These are phyloP conservation scores for Erysimum cheiranthoides DNA, from an alignment of 345 rosid species.

Conservation along the genomic window DNA sequence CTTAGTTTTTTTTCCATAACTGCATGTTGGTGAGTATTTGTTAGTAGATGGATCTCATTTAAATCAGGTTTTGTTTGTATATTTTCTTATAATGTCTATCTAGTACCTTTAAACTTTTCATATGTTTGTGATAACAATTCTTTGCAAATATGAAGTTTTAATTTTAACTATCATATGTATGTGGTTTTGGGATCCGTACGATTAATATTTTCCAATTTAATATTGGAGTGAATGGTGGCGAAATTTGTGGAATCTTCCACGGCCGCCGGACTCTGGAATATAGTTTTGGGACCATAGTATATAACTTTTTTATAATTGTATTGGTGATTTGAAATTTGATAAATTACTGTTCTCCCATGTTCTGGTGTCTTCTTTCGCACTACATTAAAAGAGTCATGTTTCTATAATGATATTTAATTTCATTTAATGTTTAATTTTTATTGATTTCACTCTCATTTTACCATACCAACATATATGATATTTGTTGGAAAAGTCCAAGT, in stretches of 20 bases:
- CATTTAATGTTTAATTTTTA: neutral
- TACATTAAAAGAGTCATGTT: slow-evolving; percentile 25
- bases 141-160: neutral
- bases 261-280: slow-evolving; percentile 41
- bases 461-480: slow-evolving; percentile 20
- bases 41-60: slow-evolving; percentile 29
- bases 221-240: slow-evolving; percentile 49
- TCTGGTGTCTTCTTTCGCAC: slow-evolving; percentile 38
- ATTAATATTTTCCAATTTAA: neutral
- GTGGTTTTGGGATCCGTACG: slow-evolving; percentile 2
- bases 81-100: slow-evolving; percentile 7
- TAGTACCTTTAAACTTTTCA: neutral
- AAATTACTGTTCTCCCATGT: slow-evolving; percentile 43
- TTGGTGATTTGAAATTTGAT: slow-evolving; percentile 32
- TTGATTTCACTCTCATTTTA: slow-evolving; percentile 15
- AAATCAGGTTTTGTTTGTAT: slow-evolving; percentile 24
- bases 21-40: slow-evolving; percentile 36
- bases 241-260: slow-evolving; percentile 42
- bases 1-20: slow-evolving; percentile 19
- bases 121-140: neutral
- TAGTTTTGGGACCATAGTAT: slow-evolving; percentile 24
- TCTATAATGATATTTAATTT: slow-evolving; percentile 23
- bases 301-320: slow-evolving; percentile 13
- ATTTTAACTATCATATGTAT: neutral
- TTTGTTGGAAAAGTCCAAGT: slow-evolving; percentile 6